These are phyloP conservation scores for Mycotypha africana DNA, from an alignment of 371 early-diverging fungal genomes.

Conservation along the genomic window DNA sequence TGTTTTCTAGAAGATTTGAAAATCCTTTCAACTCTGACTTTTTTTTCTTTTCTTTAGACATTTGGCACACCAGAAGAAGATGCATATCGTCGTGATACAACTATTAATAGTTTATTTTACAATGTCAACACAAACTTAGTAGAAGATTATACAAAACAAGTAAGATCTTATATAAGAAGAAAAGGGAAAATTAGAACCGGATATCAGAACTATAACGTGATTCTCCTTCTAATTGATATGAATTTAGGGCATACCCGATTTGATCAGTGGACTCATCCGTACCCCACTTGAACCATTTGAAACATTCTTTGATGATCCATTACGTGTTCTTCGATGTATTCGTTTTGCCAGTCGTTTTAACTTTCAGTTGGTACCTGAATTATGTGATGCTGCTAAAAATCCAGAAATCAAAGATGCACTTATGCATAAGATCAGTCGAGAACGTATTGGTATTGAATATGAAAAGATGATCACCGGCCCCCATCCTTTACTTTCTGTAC, in stretches of 20 bases:
- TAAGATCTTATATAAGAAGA: slow-evolving; percentile 7
- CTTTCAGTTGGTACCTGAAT: slow-evolving; percentile 74
- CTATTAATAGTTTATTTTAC: slow-evolving; percentile 98
- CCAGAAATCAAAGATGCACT: slow-evolving; percentile 66
- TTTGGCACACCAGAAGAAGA: slow-evolving; percentile 97
- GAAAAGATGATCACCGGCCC: slow-evolving; percentile 89
- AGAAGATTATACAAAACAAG: slow-evolving; percentile 89
- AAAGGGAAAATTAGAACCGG: too few relatives aligned
- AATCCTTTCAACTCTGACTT: too few relatives aligned
- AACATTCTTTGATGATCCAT: slow-evolving; percentile 97
- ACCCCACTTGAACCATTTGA: slow-evolving; percentile 93
- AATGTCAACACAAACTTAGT: slow-evolving; percentile 86
- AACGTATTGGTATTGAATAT: slow-evolving; percentile 93
- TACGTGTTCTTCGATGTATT: slow-evolving; percentile 95
- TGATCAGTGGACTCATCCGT: slow-evolving; percentile 66
- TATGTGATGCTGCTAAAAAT: slow-evolving; percentile 59
- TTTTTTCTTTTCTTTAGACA: slow-evolving; percentile 44
- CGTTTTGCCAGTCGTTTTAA: slow-evolving; percentile 93
- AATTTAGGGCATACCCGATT: slow-evolving; percentile 68
- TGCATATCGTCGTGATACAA: slow-evolving; percentile 95
- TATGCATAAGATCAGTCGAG: slow-evolving; percentile 85
- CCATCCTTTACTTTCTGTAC: slow-evolving; percentile 46
- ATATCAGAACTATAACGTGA: too few relatives aligned
- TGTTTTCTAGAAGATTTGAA: too few relatives aligned
- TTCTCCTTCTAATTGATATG: neutral